These are phyloP conservation scores for Botrytis paeoniae DNA, from an alignment of 2,329 filamentous ascomycete genomes.

Conservation along the genomic window DNA sequence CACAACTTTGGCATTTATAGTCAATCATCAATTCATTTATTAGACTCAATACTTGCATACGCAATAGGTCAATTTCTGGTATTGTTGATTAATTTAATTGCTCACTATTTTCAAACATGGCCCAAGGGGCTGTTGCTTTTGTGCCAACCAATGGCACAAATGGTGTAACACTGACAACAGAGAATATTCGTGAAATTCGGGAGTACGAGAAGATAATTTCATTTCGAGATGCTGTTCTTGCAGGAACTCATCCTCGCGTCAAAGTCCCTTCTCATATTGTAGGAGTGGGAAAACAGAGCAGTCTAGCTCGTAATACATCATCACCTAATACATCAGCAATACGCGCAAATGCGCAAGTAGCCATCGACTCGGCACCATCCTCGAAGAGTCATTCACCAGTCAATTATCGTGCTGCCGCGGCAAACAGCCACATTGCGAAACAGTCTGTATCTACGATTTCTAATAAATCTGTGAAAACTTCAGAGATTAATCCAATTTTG, in stretches of 20 bases:
- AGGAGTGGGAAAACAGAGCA: conserved; percentile 34
- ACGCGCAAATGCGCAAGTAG: conserved; percentile 25
- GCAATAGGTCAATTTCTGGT: conserved; percentile 15
- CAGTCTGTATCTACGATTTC: conserved; percentile 16
- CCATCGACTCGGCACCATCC: conserved; percentile 30
- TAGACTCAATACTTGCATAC: conserved; percentile 3
- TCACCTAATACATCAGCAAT: conserved; percentile 30
- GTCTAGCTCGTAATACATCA: conserved; percentile 26
- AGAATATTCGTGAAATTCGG: conserved; percentile 55
- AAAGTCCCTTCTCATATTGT: conserved; percentile 49
- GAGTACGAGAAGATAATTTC: conserved; percentile 79
- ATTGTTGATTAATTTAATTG: conserved; percentile 26
- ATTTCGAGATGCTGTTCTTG: conserved; percentile 76
- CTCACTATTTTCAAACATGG: conserved; percentile 32
- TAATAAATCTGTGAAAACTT: conserved; percentile 46
- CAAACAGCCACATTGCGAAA: conserved; percentile 33
- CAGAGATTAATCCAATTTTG: conserved; percentile 77
- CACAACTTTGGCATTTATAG: conserved; percentile 4
- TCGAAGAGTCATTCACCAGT: conserved; percentile 30
- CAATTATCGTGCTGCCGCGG: conserved; percentile 33
- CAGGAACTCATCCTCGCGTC: conserved; percentile 68
- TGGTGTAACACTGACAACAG: conserved; percentile 41
- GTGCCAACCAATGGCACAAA: conserved; percentile 33
- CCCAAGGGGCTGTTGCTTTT: conserved; percentile 40
- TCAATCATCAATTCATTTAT: conserved; percentile 6